Conservation (phyloP, 225 moss, liverwort and hornwort species). For the Polytrichum commune region DNA sequence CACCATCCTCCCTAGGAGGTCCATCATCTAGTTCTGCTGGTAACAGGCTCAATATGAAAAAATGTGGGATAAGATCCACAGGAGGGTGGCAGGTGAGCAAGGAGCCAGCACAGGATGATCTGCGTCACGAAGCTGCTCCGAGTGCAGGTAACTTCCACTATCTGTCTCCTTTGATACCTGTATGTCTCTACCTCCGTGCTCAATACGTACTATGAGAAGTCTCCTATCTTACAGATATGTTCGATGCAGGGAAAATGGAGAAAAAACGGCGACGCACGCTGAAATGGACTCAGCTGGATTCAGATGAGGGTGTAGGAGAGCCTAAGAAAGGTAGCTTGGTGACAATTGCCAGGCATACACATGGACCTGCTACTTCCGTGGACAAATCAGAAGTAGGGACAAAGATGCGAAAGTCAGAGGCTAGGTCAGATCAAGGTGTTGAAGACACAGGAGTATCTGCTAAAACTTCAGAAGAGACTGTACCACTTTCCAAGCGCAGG, state of each 20-base stretch:
- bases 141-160: constrained; percentile 39
- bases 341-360: constrained; percentile 29
- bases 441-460: constrained; percentile 17
- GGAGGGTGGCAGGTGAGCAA: constrained; percentile 26
- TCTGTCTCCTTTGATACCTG: neutral
- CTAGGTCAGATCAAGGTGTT: constrained; percentile 22
- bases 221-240: no score
- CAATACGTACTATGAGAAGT: no score
- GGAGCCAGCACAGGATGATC: constrained; percentile 29
- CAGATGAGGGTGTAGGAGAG: constrained; percentile 44
- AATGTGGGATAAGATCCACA: constrained; percentile 42
- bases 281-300: constrained; percentile 75
- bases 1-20: constrained; percentile 66
- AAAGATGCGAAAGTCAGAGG: constrained; percentile 20
- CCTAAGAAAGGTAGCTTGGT: constrained; percentile 43
- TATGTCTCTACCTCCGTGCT: no score
- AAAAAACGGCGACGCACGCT: constrained; percentile 59
- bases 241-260: constrained; percentile 48
- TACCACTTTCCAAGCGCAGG: constrained; percentile 40
- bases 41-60: constrained; percentile 42
- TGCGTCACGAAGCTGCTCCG: constrained; percentile 29
- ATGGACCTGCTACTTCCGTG: constrained; percentile 30
- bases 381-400: constrained; percentile 25
- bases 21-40: constrained; percentile 58
- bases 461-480: constrained; percentile 22